Evolutionary conservation across 2,329 filamentous ascomycete species (phyloP), one percentile per base, ranked within the genome.

Genomic region (Colletotrichum tropicicola): DNA sequence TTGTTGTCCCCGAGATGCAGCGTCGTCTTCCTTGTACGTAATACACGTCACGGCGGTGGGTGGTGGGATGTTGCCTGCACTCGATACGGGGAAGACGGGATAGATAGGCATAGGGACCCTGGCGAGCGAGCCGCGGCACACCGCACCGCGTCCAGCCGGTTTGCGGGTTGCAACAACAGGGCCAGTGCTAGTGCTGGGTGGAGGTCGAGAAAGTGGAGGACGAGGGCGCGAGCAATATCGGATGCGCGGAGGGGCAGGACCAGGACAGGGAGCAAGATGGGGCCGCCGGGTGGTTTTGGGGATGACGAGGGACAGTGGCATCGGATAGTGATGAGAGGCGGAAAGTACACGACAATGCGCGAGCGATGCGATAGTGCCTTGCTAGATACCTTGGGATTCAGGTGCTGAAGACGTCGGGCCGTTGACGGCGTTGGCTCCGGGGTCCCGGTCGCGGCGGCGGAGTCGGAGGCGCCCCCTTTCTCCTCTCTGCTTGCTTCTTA

Each of bases 21-120:
- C 12, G 10, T 28, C 19, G 37, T 32, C 61, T 64, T 49, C 39
- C 48, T 60, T 49, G 61, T 64, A 64, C 61, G 61, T 64, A 60
- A 64, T 54, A 17, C n/a, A 54, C 32, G 43, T 64, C 27, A 37
- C 32, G 12, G 21, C 19, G 21, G 41, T 52, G 15, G n/a, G 28
- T 49, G 48, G 48, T 27, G 32, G 61, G 61, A 49, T 64, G 27
- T 60, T 60, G 56, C 61, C 43, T 64, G 60, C 54, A 44, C 13
- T 12, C 41, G 55, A 59, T 54, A 49, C 43, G 32, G 41, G 32
- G 25, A 30, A 15, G 55, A 43, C 17, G 19, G 44, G 32, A 37
- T 27, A 53, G 21, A 37, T 53, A 59, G 41, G 41, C 43, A 37
- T 39, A 28, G 41, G 41, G 25, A 25, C 39, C 52, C 52, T 41